Percentiles rank a stretch among this genome's conserved stretches.
Evolutionary conservation across 1,139 yeast species (phyloP).

Genomic region (Lodderomyces metapsilosis): DNA sequence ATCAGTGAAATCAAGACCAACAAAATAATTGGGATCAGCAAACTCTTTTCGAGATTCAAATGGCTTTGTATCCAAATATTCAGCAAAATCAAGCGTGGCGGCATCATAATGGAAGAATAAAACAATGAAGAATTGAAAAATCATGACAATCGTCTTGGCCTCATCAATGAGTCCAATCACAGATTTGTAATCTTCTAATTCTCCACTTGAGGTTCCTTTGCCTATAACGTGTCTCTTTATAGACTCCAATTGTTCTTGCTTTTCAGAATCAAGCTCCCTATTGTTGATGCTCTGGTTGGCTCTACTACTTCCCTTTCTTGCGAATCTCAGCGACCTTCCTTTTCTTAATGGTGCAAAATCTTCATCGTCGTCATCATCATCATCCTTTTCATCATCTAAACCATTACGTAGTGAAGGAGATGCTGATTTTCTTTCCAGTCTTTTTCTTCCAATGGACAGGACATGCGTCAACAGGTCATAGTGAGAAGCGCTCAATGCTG

Average conservation of each 20-base stretch:
- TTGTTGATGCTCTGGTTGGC: constrained; percentile 17
- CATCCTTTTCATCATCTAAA: constrained; percentile 13
- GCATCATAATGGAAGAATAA: constrained; percentile 65
- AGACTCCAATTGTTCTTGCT: constrained; percentile 8
- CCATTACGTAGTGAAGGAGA: constrained; percentile 13
- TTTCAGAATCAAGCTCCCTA: constrained; percentile 6
- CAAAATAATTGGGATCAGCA: constrained; percentile 18
- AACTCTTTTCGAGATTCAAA: constrained; percentile 31
- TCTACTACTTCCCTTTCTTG: constrained; percentile 21
- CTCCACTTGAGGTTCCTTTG: constrained; percentile 17
- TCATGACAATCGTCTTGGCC: constrained; percentile 31
- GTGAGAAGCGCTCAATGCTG: not conserved
- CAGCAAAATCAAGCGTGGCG: constrained; percentile 44
- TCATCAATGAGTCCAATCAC: constrained; percentile 43
- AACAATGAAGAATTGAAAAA: constrained; percentile 66
- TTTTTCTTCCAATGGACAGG: not conserved
- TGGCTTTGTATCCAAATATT: constrained; percentile 45
- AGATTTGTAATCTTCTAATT: constrained; percentile 38
- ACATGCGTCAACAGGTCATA: not conserved
- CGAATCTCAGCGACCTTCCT: constrained; percentile 33
- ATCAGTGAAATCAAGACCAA: constrained; percentile 16
- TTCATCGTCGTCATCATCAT: constrained; percentile 15
- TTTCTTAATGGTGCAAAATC: constrained; percentile 24
- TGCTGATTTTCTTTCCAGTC: constrained; percentile 7
- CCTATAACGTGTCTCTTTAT: constrained; percentile 10